Evolutionary conservation across 495 filamentous ascomycete species (phyloP), one percentile per base, ranked within the genome.

Genomic region (Aspergillus funiculosus): DNA sequence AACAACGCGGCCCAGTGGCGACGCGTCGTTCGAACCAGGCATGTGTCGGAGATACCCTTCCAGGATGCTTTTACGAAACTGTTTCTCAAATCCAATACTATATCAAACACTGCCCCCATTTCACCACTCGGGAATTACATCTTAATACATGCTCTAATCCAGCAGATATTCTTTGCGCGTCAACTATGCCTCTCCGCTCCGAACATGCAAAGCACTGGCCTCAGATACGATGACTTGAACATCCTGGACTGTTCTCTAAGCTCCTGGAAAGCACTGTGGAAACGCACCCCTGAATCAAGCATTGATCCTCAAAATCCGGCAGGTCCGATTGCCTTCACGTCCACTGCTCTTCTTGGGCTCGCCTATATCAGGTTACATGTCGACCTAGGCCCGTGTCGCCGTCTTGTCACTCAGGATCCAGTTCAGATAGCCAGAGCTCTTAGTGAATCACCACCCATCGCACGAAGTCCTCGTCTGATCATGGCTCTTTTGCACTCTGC

Each of bases 51-150:
- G 10, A 60, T 68, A 19, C 49, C 68, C 14, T 77, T 77, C 39
- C 74, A 72, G 47, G 71, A 75, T 22, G 70, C 71, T 11, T 72
- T 75, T 47, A 58, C 67, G 29, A 72, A 62, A 25, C 60, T 75
- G 11, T 75, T 75, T 47, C 37, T 65, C 24, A 68, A 67, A 49
- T 58, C 63, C 39, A 55, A 56, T 21, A 32, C 34, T 8, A 59
- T 55, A 32, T 72, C 76, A 43, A 64, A 61, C 11, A 68, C 72
- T 10, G 62, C 76, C 6, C 72, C 75, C 0, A 68, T 74, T 18
- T 76, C 75, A 1, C 72, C 75, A 4, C 64, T 78, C 7, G 71
- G 72, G 0, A 76, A 75, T 44, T 77, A 78, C 48, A 68, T 78
- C 40, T 59, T 77, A 5, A 75, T 78, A 19, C 72, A 76, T 49